Base-by-base conservation (phyloP, 1,139 yeast species). In the Hemisphaericaspora xylofermentans region DNA sequence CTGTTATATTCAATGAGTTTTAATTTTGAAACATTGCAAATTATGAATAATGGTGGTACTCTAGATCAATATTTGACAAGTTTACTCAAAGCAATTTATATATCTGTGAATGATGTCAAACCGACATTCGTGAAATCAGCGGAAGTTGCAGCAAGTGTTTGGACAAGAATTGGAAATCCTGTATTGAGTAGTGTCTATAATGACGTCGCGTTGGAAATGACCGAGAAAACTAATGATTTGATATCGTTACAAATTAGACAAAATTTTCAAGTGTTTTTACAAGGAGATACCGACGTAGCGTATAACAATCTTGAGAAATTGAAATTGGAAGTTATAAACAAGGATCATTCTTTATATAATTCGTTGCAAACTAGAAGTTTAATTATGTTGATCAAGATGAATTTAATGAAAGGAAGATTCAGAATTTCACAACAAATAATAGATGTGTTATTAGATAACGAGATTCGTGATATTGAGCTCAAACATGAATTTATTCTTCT, bases 1-100 rank as follows among this genome's bases (percentile, higher is more conserved):
- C 70, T 63, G 57, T 62, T 83, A 33, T 80, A 80, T 48, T 72
- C 88, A 0, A 66, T 76, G 53, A 77, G 87, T 24, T 76, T 71
- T 52, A 83, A 80, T 51, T 76, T 77, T 48, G 86, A 82, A 50
- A 78, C 82, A 0, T 57, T 76, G 2, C 80, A 79, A 43, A 53
- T 70, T 18, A 63, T 82, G 60, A 55, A 74, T 34, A 74, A 69
- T 44, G 85, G 85, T 1, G 77, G 71, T 0, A 56, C 76, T 0
- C 57, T 80, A 46, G 54, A 62, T 10, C 58, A 58, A 12, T 73
- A 76, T 12, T 57, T 80, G 41, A 86, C 82, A 45, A 74, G 79
- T 39, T 55, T 81, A 22, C 63, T 76, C 6, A 79, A 80, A 47
- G 75, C 86, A 0, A 63, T 70, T 2, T 80, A 72, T 53, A 67